Base-by-base conservation (phyloP, 192 early-diverging fungal genomes). In the Coemansia sp. region DNA sequence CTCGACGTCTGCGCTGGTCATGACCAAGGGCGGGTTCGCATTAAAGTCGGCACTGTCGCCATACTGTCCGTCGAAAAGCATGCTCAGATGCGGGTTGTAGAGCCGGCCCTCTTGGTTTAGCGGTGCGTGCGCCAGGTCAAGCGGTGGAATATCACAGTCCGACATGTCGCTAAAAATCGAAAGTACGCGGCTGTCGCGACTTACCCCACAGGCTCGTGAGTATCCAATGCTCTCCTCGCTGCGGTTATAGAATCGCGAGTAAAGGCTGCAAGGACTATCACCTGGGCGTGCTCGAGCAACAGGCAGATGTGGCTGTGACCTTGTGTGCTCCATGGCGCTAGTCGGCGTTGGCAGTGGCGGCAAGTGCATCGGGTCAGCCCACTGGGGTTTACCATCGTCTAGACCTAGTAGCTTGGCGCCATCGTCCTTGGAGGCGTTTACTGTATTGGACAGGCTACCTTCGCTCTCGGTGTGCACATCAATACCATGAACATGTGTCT, bases 141-240 rank as follows among this genome's bases (percentile, higher is more conserved):
- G 61, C 15, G 63, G 42, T 22, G 67, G 49, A 63, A 73, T 13
- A 42, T 78, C 76, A 12, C 62, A 52, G 36, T 78, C 71, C 11
- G 71, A 66, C 8, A 73, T 20, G 33, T 78, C 76, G 71, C 76
- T 78, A 36, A 73, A 65, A 52, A 73, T 69, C 34, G 76, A 74
- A 42, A 66, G 40, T 29, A 74, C 9, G 6, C 54, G 65, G 43
- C 72, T 71, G 43, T 70, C 63, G 47, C 60, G 43, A 36, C 43
- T 72, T 22, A 63, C 67, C n/a, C 65, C 59, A 22, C 54, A 57
- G 15, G 54, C 27, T 31, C 29, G 57, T 33, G 46, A 65, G 41
- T 73, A 65, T 12, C 22, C 5, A 41, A 61, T 67, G 43, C 65
- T 61, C 46, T 67, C 65, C 33, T 67, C 46, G 65, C 65, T 73